Evolutionary conservation across 1,139 yeast genomes (phyloP), one percentile per base, ranked within the genome.

Genomic region (Pichia sp.): DNA sequence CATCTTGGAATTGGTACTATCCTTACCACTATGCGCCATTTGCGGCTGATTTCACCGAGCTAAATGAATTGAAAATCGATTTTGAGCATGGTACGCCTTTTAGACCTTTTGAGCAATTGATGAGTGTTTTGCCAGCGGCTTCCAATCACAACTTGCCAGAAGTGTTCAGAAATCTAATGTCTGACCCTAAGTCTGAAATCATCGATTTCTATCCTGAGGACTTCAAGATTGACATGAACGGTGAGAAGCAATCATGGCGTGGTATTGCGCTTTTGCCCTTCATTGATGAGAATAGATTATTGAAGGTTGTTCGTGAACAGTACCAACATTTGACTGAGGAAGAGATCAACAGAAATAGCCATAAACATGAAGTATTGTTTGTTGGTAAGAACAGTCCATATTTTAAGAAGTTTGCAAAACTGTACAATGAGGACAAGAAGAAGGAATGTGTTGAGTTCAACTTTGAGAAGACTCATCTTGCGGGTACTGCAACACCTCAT

Each of bases 11-110:
- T 39, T 93, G 98, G 98, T 93, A 76, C 58, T 93, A 81, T 52
- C 98, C 97, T 0, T 91, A 80, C 56, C 98, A 93, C 57, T 93
- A 93, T 62, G 97, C 98, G 0, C 99, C 99, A 15, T 87, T 91
- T 67, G 97, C 97, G 0, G 71, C 82, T 8, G 99, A 93, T 57
- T 82, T 93, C 52, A 64, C 60, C 4, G 72, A 77, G 34, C 61
- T 87, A 30, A 51, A 54, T 15, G 76, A 72, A 23, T 59, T 81
- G 29, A 68, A 80, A 2, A 68, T 88, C 31, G 60, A 64, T 27
- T 88, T 91, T 53, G 68, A 72, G 11, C 57, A 64, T 27, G 96
- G 96, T 4, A 66, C 68, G 40, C 98, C 99, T 6, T 88, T 91
- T 59, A 62, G 76, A 48, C 99, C 99, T 1, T 93, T 72, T 59